Evolutionary conservation across 768 basidiomycete species (phyloP), one percentile per base, ranked within the genome.

Genomic region (Rhodotorula taiwanensis): DNA sequence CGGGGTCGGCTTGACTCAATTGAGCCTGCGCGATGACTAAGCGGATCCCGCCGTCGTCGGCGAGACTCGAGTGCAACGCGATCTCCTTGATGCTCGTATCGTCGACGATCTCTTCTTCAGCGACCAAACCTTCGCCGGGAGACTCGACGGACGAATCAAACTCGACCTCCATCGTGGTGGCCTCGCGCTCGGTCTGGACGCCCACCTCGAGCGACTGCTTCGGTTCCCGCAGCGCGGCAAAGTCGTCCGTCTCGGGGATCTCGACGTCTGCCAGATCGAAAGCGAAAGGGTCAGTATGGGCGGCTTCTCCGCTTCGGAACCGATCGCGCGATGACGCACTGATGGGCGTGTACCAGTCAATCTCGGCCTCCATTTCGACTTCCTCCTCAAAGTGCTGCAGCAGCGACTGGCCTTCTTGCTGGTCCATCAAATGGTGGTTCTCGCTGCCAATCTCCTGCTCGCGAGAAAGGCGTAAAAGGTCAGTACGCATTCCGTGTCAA

Each of bases 291-390:
- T n/a, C n/a, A n/a, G n/a, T n/a, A n/a, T n/a, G n/a, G n/a, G n/a
- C n/a, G n/a, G n/a, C n/a, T n/a, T n/a, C n/a, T n/a, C n/a, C n/a
- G n/a, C n/a, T n/a, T n/a, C n/a, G n/a, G n/a, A n/a, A n/a, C n/a
- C n/a, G 47, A 11, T 9, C 27, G 25, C 14, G 14, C 10, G 14
- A n/a, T 2, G 33, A 27, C 61, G 47, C 43, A 67, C 66, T 36
- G 57, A 60, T 13, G 3, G 66, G 66, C 33, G 42, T 25, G 51
- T 67, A 67, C 44, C 45, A 67, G 5, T 63, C 62, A 20, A 63
- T 49, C 6, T 60, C 58, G 42, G 62, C 61, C 23, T 60, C 61
- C 58, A 67, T 60, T n/a, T 47, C 64, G 28, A 54, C 57, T n/a
- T 34, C 47, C 34, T 50, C 28, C 21, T 67, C 66, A 41, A 63